Base-by-base conservation (phyloP, 2,329 filamentous ascomycete species). In the Metarhizium brunneum region DNA sequence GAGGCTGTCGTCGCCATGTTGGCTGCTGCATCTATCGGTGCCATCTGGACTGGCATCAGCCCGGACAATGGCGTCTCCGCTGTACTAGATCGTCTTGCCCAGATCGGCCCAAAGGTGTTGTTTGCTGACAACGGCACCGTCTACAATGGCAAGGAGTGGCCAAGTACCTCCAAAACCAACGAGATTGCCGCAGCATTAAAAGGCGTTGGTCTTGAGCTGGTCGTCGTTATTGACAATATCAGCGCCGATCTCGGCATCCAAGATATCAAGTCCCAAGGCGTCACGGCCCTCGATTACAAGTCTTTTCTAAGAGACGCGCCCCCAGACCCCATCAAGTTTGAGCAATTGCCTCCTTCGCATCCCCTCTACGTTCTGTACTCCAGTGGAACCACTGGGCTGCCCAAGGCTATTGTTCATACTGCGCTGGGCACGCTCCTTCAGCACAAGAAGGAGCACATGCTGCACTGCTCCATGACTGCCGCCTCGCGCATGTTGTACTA, bases 321-420 rank as follows among this genome's bases (percentile, higher is more conserved):
- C 0, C 66, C 78, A 38, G 70, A 72, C 18, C 70, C 72, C 55
- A 77, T 86, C 48, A 70, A 67, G 25, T 97, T 97, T 68, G 82
- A 84, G 63, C 89, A 91, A 67, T 80, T 97, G 8, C 80, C 84
- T 1, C 86, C 94, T 1, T 88, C 92, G 20, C 90, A 96, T 62
- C 92, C 92, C 0, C 83, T 96, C 3, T 97, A 96, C 66, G 91
- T 99, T 49, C 80, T 97, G 38, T 99, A 95, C 71, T 95, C 88
- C 1, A 92, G 87, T 49, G 94, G 94, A 25, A 99, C 94, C 0
- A 97, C 94, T 0, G 82, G 82, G 14, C 74, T 85, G 18, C 92
- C 94, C 6, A 97, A 97, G 70, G 92, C 92, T 61, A 97, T 99
- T 61, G 87, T 96, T 2, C 94, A 99, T 69, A 92, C 90, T 0